These are phyloP conservation scores for Tephrocybe sp. DNA, from an alignment of 768 basidiomycete genomes.

Conservation along the genomic window DNA sequence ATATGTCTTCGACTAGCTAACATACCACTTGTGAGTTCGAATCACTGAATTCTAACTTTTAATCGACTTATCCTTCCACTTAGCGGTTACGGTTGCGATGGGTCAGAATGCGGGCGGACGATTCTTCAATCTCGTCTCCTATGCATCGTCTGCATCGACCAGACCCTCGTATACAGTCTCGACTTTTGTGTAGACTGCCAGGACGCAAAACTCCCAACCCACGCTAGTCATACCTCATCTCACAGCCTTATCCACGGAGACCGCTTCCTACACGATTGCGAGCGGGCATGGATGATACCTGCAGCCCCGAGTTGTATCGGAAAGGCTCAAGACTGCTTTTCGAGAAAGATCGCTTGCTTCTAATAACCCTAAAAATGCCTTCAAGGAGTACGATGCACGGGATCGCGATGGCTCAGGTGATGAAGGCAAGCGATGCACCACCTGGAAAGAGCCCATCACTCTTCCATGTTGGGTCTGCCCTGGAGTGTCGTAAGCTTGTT, in stretches of 20 bases:
- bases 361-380: neutral
- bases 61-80: no score
- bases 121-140: slow-evolving; percentile 4
- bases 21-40: neutral
- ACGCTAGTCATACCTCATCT: neutral
- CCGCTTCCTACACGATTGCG: slow-evolving; percentile 1
- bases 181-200: slow-evolving; percentile 6
- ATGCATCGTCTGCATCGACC: slow-evolving; percentile 2
- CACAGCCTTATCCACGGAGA: slow-evolving; percentile 5
- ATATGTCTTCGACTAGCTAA: neutral
- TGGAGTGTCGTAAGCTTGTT: neutral
- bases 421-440: neutral
- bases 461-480: slow-evolving; percentile 3
- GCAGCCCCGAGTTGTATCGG: neutral
- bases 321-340: slow-evolving; percentile 5
- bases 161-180: neutral
- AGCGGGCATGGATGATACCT: slow-evolving; percentile 1
- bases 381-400: neutral
- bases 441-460: neutral
- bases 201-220: neutral
- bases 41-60: no score
- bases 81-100: neutral
- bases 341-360: neutral
- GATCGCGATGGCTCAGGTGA: neutral
- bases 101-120: neutral